Conservation (phyloP, 345 rosid species). For the Moringa oleifera region DNA sequence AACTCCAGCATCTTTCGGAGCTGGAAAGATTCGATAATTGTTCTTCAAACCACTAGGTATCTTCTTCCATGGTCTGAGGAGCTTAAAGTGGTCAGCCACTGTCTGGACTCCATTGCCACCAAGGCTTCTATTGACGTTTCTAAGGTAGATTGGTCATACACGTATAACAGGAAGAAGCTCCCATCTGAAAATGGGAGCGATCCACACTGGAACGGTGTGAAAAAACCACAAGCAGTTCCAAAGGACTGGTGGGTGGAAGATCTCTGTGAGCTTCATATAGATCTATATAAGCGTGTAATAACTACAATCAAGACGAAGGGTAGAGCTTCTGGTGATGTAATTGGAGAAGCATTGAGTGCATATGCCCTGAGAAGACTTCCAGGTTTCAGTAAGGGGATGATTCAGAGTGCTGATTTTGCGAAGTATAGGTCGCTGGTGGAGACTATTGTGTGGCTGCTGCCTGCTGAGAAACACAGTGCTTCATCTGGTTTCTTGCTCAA, state of each 20-base stretch:
- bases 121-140: slow-evolving; percentile 55
- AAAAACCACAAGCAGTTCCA: slow-evolving; percentile 54
- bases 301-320: slow-evolving; percentile 43
- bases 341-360: slow-evolving; percentile 62
- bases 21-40: slow-evolving; percentile 76
- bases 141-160: slow-evolving; percentile 74
- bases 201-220: slow-evolving; percentile 42
- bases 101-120: slow-evolving; percentile 62
- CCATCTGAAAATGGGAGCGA: slow-evolving; percentile 40
- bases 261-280: slow-evolving; percentile 65
- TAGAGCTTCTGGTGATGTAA: slow-evolving; percentile 38
- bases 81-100: slow-evolving; percentile 51
- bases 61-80: slow-evolving; percentile 51
- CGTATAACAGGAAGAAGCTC: slow-evolving; percentile 65
- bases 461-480: slow-evolving; percentile 43
- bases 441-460: slow-evolving; percentile 48
- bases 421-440: slow-evolving; percentile 47
- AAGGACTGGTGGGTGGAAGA: slow-evolving; percentile 90
- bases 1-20: slow-evolving; percentile 60
- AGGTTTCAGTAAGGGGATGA: slow-evolving; percentile 47
- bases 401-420: slow-evolving; percentile 33
- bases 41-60: slow-evolving; percentile 49
- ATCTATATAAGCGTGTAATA: slow-evolving; percentile 49
- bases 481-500: slow-evolving; percentile 54
- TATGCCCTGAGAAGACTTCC: slow-evolving; percentile 52